Evolutionary conservation across 2,329 filamentous ascomycete species (phyloP).

Genomic region (Trichoderma sp.): DNA sequence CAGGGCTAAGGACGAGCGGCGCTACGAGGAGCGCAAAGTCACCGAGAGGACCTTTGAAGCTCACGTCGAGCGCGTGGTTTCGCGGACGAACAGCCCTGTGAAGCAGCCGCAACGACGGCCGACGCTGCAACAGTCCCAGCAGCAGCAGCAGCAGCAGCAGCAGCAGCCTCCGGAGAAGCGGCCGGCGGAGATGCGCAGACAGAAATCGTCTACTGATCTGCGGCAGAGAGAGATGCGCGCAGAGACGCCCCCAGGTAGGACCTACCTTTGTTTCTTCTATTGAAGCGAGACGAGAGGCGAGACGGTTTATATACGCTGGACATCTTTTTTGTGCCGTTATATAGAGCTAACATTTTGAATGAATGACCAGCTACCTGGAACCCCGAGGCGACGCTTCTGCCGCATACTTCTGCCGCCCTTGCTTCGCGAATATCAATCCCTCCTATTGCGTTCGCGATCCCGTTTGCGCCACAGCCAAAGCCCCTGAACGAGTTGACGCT

Average conservation of each 20-base stretch:
- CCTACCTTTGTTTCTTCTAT: not conserved
- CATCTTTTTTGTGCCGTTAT: not conserved
- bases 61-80: constrained; percentile 63
- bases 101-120: constrained; percentile 36
- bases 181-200: constrained; percentile 42
- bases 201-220: constrained; percentile 48
- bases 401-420: constrained; percentile 69
- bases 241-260: constrained; percentile 54
- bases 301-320: not conserved
- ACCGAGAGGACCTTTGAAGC: constrained; percentile 60
- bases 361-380: constrained; percentile 62
- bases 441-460: constrained; percentile 75
- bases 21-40: constrained; percentile 54
- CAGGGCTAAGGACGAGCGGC: constrained; percentile 46
- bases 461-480: constrained; percentile 67
- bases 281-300: not conserved
- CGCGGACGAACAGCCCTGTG: constrained; percentile 61
- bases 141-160: constrained; percentile 47
- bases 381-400: constrained; percentile 73
- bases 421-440: constrained; percentile 65
- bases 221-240: constrained; percentile 48
- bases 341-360: not conserved
- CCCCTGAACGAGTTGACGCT: constrained; percentile 73
- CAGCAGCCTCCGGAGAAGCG: constrained; percentile 39
- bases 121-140: constrained; percentile 47